Percentiles rank a stretch among this genome's conserved stretches.
These are phyloP conservation scores for Mycena filopes DNA, from an alignment of 768 basidiomycete genomes.

Conservation along the genomic window DNA sequence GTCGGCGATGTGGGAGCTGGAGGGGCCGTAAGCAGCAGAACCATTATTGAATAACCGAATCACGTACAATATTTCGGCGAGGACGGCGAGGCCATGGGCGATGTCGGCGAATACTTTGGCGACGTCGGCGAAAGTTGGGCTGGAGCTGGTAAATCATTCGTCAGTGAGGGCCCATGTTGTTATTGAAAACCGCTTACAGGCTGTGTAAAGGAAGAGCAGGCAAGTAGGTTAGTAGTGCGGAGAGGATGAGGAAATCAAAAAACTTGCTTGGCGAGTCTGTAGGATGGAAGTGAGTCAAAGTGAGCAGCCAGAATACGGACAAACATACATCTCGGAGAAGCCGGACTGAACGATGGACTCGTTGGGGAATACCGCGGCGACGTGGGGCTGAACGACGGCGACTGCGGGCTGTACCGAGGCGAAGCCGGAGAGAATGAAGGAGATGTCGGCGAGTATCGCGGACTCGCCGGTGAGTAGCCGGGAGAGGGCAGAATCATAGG, in stretches of 20 bases:
- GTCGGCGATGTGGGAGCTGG: slow-evolving; percentile 87
- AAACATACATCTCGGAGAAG: slow-evolving; percentile 88
- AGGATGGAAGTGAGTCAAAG: slow-evolving; percentile 35
- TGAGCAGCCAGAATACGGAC: slow-evolving; percentile 19
- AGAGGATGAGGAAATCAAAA: slow-evolving; percentile 11
- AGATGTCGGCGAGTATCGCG: slow-evolving; percentile 87
- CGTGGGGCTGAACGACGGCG: slow-evolving; percentile 90
- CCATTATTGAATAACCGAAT: background rate
- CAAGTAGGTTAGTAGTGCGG: slow-evolving; percentile 37
- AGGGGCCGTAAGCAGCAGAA: slow-evolving; percentile 27
- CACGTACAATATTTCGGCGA: slow-evolving; percentile 92
- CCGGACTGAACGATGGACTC: slow-evolving; percentile 90
- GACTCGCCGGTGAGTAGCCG: slow-evolving; percentile 86
- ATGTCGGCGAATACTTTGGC: slow-evolving; percentile 93
- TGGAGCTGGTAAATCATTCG: slow-evolving; percentile 64
- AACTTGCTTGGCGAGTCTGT: slow-evolving; percentile 85
- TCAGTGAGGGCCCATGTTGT: slow-evolving; percentile 19
- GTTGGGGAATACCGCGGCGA: slow-evolving; percentile 92
- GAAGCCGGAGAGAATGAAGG: slow-evolving; percentile 89
- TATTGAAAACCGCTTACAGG: slow-evolving; percentile 62
- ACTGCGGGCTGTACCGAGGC: slow-evolving; percentile 87
- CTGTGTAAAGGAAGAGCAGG: slow-evolving; percentile 45
- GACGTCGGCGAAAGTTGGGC: slow-evolving; percentile 89
- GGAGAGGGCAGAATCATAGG: slow-evolving; percentile 88
- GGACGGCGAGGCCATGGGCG: slow-evolving; percentile 88